phyloP scores from a whole-genome alignment of 768 basidiomycete species.

The Hebeloma cylindrosporum region DNA sequence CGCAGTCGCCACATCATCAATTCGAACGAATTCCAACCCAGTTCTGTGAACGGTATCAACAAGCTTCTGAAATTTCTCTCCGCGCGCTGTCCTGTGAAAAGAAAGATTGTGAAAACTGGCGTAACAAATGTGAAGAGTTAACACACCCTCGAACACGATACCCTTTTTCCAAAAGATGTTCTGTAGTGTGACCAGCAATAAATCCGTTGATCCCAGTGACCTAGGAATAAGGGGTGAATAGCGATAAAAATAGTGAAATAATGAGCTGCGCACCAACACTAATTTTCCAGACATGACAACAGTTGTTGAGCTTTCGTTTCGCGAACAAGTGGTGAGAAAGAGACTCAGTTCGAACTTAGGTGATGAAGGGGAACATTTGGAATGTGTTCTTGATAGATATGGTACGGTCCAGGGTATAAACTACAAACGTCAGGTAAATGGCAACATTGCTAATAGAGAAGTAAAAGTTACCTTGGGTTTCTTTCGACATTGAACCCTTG shows the following conservation, averaged over 20 bases:
- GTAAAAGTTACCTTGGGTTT: no score
- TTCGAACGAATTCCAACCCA: conserved; percentile 21
- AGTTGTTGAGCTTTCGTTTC: no score
- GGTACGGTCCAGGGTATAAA: no score
- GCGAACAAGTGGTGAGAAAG: no score
- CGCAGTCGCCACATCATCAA: conserved; percentile 23
- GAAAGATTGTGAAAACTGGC: not conserved
- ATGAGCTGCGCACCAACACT: conserved; percentile 12
- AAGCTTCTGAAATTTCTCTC: conserved; percentile 17
- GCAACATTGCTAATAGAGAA: no score
- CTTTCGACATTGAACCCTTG: no score
- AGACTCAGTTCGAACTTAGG: no score
- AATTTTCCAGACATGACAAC: conserved; percentile 10
- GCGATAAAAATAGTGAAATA: not conserved
- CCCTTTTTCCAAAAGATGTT: conserved; percentile 21
- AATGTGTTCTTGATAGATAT: no score
- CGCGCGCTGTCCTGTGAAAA: conserved; percentile 24
- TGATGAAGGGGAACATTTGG: no score
- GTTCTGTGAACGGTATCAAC: conserved; percentile 13
- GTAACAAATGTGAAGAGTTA: not conserved
- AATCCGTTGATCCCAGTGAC: conserved; percentile 30
- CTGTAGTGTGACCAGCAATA: conserved; percentile 24
- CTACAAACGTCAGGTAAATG: no score
- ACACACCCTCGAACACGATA: conserved; percentile 27
- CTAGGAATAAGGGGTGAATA: conserved; percentile 8